These are phyloP conservation scores for Coemansia sp. DNA, from an alignment of 371 early-diverging fungal species.

Conservation along the genomic window DNA sequence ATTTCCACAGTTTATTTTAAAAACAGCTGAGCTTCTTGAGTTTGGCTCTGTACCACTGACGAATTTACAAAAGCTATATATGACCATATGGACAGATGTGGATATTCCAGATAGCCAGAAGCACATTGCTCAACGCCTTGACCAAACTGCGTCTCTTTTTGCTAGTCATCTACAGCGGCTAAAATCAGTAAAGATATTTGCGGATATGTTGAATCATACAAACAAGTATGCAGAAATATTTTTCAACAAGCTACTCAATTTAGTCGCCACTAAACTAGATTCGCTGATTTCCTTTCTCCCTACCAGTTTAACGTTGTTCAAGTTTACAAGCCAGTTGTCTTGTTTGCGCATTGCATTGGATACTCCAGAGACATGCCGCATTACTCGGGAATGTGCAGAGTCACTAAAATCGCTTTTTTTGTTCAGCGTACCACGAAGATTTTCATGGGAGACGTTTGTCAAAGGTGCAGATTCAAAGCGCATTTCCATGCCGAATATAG, in stretches of 20 bases:
- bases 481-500: neutral
- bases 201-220: neutral
- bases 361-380: neutral
- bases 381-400: neutral
- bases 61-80: neutral
- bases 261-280: neutral
- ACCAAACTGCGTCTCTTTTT: neutral
- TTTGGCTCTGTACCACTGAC: neutral
- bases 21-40: neutral
- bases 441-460: neutral
- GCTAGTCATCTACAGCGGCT: neutral
- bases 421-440: neutral
- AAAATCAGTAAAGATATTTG: neutral
- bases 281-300: neutral
- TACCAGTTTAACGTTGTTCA: neutral
- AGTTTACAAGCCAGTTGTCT: neutral
- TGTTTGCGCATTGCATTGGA: neutral
- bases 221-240: neutral
- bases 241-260: neutral
- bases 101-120: neutral
- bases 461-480: neutral
- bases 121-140: neutral
- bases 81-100: neutral
- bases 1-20: neutral
- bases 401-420: neutral